Conservation (phyloP, 2,329 filamentous ascomycete genomes). For the Aureobasidium sp. region DNA sequence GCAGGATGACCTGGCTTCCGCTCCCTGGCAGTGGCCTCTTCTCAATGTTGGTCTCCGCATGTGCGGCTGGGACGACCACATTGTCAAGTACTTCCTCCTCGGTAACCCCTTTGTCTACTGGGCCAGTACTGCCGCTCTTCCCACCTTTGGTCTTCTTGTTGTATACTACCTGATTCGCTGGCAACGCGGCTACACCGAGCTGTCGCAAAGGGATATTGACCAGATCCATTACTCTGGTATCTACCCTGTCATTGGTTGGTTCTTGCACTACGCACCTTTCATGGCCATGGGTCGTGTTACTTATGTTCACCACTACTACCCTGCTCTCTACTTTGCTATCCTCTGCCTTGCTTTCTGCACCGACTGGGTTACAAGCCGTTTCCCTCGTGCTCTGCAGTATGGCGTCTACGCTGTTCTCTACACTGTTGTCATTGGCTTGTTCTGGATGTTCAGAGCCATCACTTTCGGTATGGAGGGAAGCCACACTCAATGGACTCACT, state of each 20-base stretch:
- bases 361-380: slow-evolving; percentile 69
- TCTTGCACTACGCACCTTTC: slow-evolving; percentile 93
- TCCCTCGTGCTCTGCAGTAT: slow-evolving; percentile 56
- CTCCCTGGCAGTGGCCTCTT: slow-evolving; percentile 98
- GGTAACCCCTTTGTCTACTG: slow-evolving; percentile 96
- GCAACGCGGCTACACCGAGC: slow-evolving; percentile 88
- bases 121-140: slow-evolving; percentile 76
- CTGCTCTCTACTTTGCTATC: slow-evolving; percentile 95
- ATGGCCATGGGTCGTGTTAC: slow-evolving; percentile 97
- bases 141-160: slow-evolving; percentile 61
- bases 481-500: slow-evolving; percentile 75
- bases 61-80: slow-evolving; percentile 95
- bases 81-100: slow-evolving; percentile 96
- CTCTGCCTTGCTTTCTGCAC: slow-evolving; percentile 78
- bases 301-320: slow-evolving; percentile 99
- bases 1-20: slow-evolving; percentile 92
- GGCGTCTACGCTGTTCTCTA: slow-evolving; percentile 69
- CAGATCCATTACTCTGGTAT: slow-evolving; percentile 90
- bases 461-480: slow-evolving; percentile 91
- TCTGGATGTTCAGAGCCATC: slow-evolving; percentile 84
- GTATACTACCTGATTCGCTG: slow-evolving; percentile 85
- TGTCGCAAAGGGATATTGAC: slow-evolving; percentile 72
- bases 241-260: slow-evolving; percentile 89
- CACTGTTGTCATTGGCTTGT: slow-evolving; percentile 65
- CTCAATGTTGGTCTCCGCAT: slow-evolving; percentile 92